Evolutionary conservation across 805 yeast genomes (phyloP).

Genomic region (Suhomyces canberraensis): DNA sequence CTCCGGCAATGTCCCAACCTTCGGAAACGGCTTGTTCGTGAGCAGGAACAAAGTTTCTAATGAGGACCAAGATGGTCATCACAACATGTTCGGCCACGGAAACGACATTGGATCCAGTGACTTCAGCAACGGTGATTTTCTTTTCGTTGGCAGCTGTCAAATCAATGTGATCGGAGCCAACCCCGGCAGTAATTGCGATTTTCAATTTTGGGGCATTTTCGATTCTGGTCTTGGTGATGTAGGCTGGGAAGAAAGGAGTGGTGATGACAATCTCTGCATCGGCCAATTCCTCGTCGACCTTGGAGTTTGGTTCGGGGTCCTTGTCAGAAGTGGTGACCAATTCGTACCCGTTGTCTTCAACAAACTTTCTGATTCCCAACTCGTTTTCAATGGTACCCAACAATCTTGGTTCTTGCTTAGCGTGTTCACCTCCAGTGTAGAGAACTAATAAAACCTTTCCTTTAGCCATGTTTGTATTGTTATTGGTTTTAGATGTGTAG

Average conservation of each 20-base stretch:
- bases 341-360: constrained; percentile 65
- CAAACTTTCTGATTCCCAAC: constrained; percentile 63
- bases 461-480: constrained; percentile 9
- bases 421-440: constrained; percentile 58
- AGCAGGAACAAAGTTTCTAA: constrained; percentile 77
- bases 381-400: constrained; percentile 75
- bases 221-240: constrained; percentile 63
- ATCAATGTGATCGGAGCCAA: constrained; percentile 81
- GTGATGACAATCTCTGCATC: constrained; percentile 78
- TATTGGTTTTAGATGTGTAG: neutral
- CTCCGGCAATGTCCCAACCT: constrained; percentile 71
- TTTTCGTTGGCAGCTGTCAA: constrained; percentile 62
- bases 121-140: constrained; percentile 69
- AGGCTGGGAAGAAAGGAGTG: constrained; percentile 82
- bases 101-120: constrained; percentile 76
- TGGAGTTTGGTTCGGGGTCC: constrained; percentile 55
- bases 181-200: constrained; percentile 75
- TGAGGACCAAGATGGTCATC: constrained; percentile 67
- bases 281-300: constrained; percentile 59
- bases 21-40: constrained; percentile 62
- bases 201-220: constrained; percentile 69
- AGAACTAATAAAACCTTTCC: constrained; percentile 52
- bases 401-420: constrained; percentile 55
- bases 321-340: constrained; percentile 65
- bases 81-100: constrained; percentile 81